Percentiles rank a stretch among this genome's conserved stretches.
These are phyloP conservation scores for Emmonsia crescens DNA, from an alignment of 2,329 filamentous ascomycete genomes.

Conservation along the genomic window DNA sequence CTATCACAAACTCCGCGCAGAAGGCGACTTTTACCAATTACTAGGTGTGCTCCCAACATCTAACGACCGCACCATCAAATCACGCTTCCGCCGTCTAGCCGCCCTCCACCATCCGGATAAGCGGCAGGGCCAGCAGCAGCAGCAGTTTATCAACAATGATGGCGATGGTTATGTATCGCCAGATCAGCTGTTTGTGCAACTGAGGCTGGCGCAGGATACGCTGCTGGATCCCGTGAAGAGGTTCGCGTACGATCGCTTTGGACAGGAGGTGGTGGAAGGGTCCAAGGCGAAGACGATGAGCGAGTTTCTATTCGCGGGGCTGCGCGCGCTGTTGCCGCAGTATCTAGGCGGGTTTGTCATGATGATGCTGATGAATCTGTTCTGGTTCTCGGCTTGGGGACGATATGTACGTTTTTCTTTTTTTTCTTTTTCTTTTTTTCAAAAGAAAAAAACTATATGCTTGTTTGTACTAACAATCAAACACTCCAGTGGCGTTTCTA, in stretches of 20 bases:
- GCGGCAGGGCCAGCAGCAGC: constrained; percentile 47
- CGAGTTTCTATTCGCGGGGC: constrained; percentile 61
- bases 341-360: constrained; percentile 30
- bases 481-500: constrained; percentile 39
- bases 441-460: no score
- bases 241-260: constrained; percentile 86
- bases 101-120: constrained; percentile 77
- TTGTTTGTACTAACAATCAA: constrained; percentile 5
- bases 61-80: constrained; percentile 67
- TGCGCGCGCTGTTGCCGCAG: constrained; percentile 35
- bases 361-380: constrained; percentile 28
- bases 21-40: constrained; percentile 67
- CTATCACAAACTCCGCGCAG: constrained; percentile 63
- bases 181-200: constrained; percentile 60
- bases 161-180: constrained; percentile 21
- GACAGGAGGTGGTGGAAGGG: constrained; percentile 59
- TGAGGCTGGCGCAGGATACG: constrained; percentile 75
- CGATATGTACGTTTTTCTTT: constrained; percentile 33
- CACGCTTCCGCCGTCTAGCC: constrained; percentile 67
- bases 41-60: constrained; percentile 60
- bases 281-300: constrained; percentile 44
- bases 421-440: background rate
- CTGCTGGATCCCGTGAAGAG: constrained; percentile 64
- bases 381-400: constrained; percentile 34
- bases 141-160: constrained; percentile 25